Evolutionary conservation across 495 filamentous ascomycete genomes (phyloP), one percentile per base, ranked within the genome.

Genomic region (Chaetomium fimeti): DNA sequence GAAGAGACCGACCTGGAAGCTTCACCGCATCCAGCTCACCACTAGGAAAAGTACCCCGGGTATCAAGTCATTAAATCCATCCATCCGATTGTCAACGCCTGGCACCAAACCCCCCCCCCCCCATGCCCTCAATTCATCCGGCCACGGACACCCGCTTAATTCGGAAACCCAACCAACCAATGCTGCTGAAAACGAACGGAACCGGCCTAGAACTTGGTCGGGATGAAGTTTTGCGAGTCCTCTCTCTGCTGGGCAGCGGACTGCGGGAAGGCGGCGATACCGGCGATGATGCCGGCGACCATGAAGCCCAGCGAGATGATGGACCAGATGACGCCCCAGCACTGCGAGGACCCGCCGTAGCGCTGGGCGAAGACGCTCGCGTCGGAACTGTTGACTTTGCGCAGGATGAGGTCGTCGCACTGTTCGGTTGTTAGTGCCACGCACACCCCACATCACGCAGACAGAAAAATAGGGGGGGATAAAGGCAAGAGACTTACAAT

Each of bases 251-350:
- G 75, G 27, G 76, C 79, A 57, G 84, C 87, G 12, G 84, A 83
- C 71, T 91, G 79, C 9, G 83, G 88, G 71, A 91, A 92, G 7
- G 89, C 89, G 4, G 89, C 89, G 25, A 92, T 86, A 5, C 86
- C 89, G 22, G 85, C 87, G 40, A 91, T 75, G 66, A 92, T 92
- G 5, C 83, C 87, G 18, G 80, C 77, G 20, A 84, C 84, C 86
- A 92, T 91, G 68, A 92, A 88, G 1, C 79, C 59, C 38, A 91
- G 66, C 2, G 86, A 88, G 42, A 92, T 82, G 43, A 92, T 76
- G 16, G 85, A 88, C 89, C 89, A 92, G 47, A 91, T 83, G 29
- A 91, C 79, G 24, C 89, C 89, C 89, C 89, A 92, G 80, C 89
- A 92, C 65, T 89, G 88, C 22, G 88, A 90, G 3, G 88, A 90